Conservation (phyloP, 2,329 filamentous ascomycete genomes). For the Fusarium heterosporum region DNA sequence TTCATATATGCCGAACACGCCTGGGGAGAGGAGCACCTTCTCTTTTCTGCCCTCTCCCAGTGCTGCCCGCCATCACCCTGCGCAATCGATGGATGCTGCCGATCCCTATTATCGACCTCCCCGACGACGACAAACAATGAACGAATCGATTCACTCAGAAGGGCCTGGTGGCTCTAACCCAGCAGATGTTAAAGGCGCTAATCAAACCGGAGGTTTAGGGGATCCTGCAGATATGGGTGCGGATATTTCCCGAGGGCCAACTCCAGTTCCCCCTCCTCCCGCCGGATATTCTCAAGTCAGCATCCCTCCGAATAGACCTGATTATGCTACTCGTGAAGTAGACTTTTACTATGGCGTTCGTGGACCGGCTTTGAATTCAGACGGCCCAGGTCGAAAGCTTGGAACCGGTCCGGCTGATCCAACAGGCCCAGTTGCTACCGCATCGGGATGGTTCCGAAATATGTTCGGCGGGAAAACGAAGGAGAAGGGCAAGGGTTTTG, state of each 20-base stretch:
- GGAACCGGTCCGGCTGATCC: slow-evolving; percentile 96
- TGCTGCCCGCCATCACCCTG: slow-evolving; percentile 60
- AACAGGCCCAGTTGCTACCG: slow-evolving; percentile 88
- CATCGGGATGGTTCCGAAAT: slow-evolving; percentile 87
- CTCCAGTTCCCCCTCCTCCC: slow-evolving; percentile 56
- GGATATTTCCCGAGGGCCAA: slow-evolving; percentile 57
- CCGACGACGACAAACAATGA: slow-evolving; percentile 73
- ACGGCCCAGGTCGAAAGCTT: slow-evolving; percentile 82
- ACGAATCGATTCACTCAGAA: slow-evolving; percentile 51
- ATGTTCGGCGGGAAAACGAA: slow-evolving; percentile 87
- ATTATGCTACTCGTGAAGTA: slow-evolving; percentile 93
- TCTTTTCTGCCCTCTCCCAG: slow-evolving; percentile 75
- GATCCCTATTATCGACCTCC: slow-evolving; percentile 94
- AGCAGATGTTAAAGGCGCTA: slow-evolving; percentile 53
- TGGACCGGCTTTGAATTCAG: slow-evolving; percentile 86
- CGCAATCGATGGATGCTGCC: slow-evolving; percentile 62
- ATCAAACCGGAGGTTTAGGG: slow-evolving; percentile 50
- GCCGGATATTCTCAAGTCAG: slow-evolving; percentile 49
- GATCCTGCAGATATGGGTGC: slow-evolving; percentile 58
- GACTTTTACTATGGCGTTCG: slow-evolving; percentile 97
- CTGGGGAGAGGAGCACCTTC: slow-evolving; percentile 75
- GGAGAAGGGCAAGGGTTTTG: slow-evolving; percentile 95
- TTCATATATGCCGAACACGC: slow-evolving; percentile 78
- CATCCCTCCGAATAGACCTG: slow-evolving; percentile 71
- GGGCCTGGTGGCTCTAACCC: slow-evolving; percentile 47